Evolutionary conservation across 495 filamentous ascomycete genomes (phyloP).

Genomic region (Articulospora tetracladia): DNA sequence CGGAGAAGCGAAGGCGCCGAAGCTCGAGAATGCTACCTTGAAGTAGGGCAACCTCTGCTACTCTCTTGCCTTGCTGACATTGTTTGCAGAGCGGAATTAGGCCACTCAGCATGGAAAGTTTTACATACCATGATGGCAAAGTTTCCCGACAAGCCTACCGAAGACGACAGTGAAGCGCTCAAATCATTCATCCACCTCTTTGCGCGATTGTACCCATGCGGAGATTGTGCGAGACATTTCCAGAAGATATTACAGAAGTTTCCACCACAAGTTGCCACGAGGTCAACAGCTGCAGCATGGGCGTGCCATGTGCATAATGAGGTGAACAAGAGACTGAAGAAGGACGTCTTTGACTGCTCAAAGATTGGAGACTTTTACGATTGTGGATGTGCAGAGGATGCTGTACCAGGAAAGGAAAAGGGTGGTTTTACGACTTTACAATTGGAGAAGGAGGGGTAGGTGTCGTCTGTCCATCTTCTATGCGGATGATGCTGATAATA

Average conservation of each 20-base stretch:
- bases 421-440: conserved; percentile 25
- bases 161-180: conserved; percentile 79
- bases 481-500: neutral
- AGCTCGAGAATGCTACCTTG: conserved; percentile 85
- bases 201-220: conserved; percentile 88
- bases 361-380: conserved; percentile 92
- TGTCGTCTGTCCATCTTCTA: conserved; percentile 8
- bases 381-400: conserved; percentile 86
- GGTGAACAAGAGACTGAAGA: conserved; percentile 83
- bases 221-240: conserved; percentile 93
- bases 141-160: conserved; percentile 80
- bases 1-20: conserved; percentile 81
- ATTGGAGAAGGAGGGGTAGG: conserved; percentile 40
- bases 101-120: conserved; percentile 85
- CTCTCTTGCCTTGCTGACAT: conserved; percentile 18
- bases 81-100: conserved; percentile 69
- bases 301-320: conserved; percentile 93
- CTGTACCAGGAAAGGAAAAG: conserved; percentile 7
- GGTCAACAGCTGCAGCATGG: conserved; percentile 84
- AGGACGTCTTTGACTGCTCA: conserved; percentile 80
- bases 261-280: conserved; percentile 85
- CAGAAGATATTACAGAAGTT: conserved; percentile 74
- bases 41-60: conserved; percentile 51
- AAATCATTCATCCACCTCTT: conserved; percentile 86
- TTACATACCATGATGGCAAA: conserved; percentile 94